phyloP scores from a whole-genome alignment of 2,329 filamentous ascomycete species.

The Bipolaris gigantea region DNA sequence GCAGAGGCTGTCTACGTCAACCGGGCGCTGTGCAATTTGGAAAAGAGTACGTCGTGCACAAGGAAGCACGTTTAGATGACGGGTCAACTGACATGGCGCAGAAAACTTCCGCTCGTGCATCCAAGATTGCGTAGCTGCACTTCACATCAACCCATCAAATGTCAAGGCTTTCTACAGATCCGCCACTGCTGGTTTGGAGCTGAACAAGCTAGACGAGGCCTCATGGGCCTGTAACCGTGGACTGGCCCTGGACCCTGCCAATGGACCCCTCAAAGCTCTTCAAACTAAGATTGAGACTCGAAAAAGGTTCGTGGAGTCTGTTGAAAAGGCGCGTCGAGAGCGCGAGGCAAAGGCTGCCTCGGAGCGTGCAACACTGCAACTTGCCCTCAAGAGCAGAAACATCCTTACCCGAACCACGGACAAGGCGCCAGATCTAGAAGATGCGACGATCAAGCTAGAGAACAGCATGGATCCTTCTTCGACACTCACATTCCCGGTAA shows the following conservation, averaged over 20 bases:
- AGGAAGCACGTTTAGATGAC: neutral
- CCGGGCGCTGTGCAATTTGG: constrained; percentile 85
- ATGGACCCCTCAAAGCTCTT: constrained; percentile 66
- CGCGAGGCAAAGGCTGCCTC: constrained; percentile 58
- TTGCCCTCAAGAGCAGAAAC: constrained; percentile 66
- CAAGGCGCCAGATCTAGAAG: constrained; percentile 83
- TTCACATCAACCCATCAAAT: constrained; percentile 78
- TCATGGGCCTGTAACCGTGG: constrained; percentile 76
- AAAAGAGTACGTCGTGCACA: constrained; percentile 61
- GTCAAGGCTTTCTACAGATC: constrained; percentile 92
- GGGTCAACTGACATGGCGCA: constrained; percentile 31
- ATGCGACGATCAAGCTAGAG: constrained; percentile 70
- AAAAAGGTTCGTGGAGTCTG: constrained; percentile 58
- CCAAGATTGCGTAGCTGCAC: constrained; percentile 76
- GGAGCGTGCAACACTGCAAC: constrained; percentile 57
- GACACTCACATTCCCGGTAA: constrained; percentile 71
- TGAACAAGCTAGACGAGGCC: constrained; percentile 79
- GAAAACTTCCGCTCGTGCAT: constrained; percentile 87
- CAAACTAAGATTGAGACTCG: constrained; percentile 65
- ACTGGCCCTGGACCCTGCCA: constrained; percentile 69
- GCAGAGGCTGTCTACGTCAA: constrained; percentile 83
- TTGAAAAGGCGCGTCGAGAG: constrained; percentile 60
- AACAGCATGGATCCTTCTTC: constrained; percentile 74
- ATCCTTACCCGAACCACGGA: constrained; percentile 69
- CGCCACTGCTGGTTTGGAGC: constrained; percentile 72